phyloP scores from a whole-genome alignment of 345 rosid genomes.

The Raphanus sativus region DNA sequence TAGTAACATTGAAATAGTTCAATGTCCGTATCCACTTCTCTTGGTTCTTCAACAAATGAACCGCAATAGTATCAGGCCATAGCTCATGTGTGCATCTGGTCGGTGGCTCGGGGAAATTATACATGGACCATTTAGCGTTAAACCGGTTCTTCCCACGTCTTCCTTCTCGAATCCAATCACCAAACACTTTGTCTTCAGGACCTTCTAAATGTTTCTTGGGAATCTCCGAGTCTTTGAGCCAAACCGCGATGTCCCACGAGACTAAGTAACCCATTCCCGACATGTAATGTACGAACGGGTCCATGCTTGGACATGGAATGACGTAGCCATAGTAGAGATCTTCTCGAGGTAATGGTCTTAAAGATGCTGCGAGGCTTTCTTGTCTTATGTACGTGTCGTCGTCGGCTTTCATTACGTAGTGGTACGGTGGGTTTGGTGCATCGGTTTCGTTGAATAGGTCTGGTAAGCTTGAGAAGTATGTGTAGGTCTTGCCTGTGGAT shows the following conservation, averaged over 20 bases:
- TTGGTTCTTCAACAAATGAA: constrained; percentile 79
- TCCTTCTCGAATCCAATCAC: constrained; percentile 75
- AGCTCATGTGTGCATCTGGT: constrained; percentile 72
- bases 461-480: constrained; percentile 76
- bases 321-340: constrained; percentile 86
- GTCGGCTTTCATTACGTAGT: constrained; percentile 80
- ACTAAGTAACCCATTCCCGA: constrained; percentile 88
- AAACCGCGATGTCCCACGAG: constrained; percentile 85
- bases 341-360: constrained; percentile 66
- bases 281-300: constrained; percentile 88
- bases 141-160: constrained; percentile 57
- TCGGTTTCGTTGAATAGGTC: constrained; percentile 47
- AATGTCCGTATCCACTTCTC: constrained; percentile 71
- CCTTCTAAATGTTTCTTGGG: constrained; percentile 71
- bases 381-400: constrained; percentile 72
- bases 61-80: constrained; percentile 73
- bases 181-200: constrained; percentile 72
- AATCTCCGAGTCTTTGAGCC: constrained; percentile 72
- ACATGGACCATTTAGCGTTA: constrained; percentile 89
- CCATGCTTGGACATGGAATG: constrained; percentile 84
- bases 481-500: constrained; percentile 59
- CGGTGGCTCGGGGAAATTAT: constrained; percentile 66
- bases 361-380: constrained; percentile 52
- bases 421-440: constrained; percentile 59
- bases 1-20: constrained; percentile 66